These are phyloP conservation scores for Paramarasmius palmivorus DNA, from an alignment of 1,284 basidiomycete genomes.

Conservation along the genomic window DNA sequence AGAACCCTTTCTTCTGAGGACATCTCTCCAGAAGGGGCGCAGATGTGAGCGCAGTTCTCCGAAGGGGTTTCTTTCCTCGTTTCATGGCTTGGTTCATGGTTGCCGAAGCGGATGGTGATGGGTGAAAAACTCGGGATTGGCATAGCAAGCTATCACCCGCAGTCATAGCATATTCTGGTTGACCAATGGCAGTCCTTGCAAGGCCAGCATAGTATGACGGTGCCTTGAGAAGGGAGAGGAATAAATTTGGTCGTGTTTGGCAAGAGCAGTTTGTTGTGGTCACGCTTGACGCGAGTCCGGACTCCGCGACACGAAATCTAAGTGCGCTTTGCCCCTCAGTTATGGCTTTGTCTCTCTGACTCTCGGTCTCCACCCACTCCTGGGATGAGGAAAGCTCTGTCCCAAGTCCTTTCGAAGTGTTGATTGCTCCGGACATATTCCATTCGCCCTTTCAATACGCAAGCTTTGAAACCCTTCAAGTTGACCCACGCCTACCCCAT, in stretches of 20 bases:
- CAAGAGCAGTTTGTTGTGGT: not conserved
- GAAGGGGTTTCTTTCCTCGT: constrained; percentile 54
- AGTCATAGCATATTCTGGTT: not conserved
- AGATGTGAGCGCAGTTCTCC: constrained; percentile 51
- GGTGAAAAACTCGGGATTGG: constrained; percentile 61
- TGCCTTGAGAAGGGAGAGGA: too few species aligned
- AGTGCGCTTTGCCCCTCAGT: too few species aligned
- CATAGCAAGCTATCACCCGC: constrained; percentile 11
- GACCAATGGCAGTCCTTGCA: not conserved
- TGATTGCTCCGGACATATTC: too few species aligned
- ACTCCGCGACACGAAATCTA: too few species aligned
- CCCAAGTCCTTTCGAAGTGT: too few species aligned
- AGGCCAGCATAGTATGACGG: too few species aligned
- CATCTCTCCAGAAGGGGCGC: constrained; percentile 79
- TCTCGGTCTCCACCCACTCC: too few species aligned
- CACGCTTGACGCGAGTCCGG: not conserved
- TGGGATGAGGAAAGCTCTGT: too few species aligned
- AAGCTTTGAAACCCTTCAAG: too few species aligned
- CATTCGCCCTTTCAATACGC: too few species aligned
- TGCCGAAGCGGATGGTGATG: constrained; percentile 53
- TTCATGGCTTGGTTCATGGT: constrained; percentile 86
- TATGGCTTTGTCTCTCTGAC: too few species aligned
- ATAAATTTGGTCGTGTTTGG: not conserved
- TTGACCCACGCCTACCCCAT: too few species aligned
- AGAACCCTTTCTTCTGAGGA: constrained; percentile 90